Base-by-base conservation (phyloP, 2,329 filamentous ascomycete species). In the Amauroascus niger region DNA sequence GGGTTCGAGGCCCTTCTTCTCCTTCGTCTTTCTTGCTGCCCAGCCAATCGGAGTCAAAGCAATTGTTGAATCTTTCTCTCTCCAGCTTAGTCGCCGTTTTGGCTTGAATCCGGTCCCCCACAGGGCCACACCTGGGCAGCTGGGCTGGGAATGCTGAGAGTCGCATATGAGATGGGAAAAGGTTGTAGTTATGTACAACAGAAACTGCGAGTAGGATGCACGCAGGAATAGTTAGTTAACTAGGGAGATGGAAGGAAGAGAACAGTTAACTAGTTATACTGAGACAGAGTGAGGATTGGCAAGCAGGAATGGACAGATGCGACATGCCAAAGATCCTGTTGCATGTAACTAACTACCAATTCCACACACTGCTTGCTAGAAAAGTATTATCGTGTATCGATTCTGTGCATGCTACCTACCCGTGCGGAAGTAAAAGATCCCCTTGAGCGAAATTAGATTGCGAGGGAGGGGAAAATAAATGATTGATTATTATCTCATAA, bases 331-430 rank as follows among this genome's bases (percentile, higher is more conserved):
- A 24, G 13, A 4, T 26, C 14, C 3, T 49, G 47, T 20, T 35
- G 18, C n/a, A 30, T 30, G 26, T 4, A 30, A 9, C 9, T 30
- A 5, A 5, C 26, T 9, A 30, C 26, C 9, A 30, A 24, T 16
- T 39, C 47, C 20, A n/a, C 28, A 9, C 5, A 18, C 46, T 22
- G 32, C 47, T 8, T n/a, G n/a, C n/a, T n/a, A n/a, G n/a, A 33
- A 48, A 48, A 37, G 45, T 48, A 48, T 48, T 30, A 22, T 48
- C 16, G 16, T 48, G 45, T 48, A 48, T 48, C 45, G 45, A 35
- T 48, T 37, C 32, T 9, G 45, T 35, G 45, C 41, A 45, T 30
- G 41, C 22, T 45, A 45, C 41, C n/a, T n/a, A n/a, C n/a, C n/a
- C 22, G 41, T 16, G 8, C 18, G 40, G 40, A 43, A 26, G 26